Base-by-base conservation (phyloP, 1,284 basidiomycete genomes). In the Malassezia dermatis region DNA sequence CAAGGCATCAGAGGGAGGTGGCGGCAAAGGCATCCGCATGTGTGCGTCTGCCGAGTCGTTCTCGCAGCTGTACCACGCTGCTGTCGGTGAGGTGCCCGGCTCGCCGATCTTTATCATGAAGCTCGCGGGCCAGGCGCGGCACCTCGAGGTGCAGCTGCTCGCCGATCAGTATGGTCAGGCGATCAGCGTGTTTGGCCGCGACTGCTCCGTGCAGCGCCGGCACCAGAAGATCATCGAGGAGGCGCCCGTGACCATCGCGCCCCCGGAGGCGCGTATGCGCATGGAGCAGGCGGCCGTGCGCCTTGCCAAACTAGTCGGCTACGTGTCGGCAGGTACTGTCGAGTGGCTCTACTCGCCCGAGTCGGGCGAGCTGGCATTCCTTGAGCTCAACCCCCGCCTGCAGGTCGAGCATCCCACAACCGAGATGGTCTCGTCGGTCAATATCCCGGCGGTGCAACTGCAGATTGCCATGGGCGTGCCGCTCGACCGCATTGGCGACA, bases 141-240 rank as follows among this genome's bases (percentile, higher is more conserved):
- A 99, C 77, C 80, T 99, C 65, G 94, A 99, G 78, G 94, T 98
- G 24, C 94, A 99, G 77, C 83, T 99, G 42, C 83, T 99, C 41
- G 94, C 94, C 48, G 94, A 99, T 78, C 94, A 98, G 77, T 99
- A 98, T 76, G 94, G 94, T 58, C 95, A 95, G 76, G 94, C 94
- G 32, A 98, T 99, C 72, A 96, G 91, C 51, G 81, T 99, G 53
- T 99, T 98, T 71, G 94, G 94, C 68, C 91, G 94, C 76, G 94
- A 98, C 77, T 99, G 94, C 77, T 98, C 94, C 53, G 94, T 99
- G 46, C 94, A 99, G 78, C 88, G 94, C 69, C 88, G 94, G 63
- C 94, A 99, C 78, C 94, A 99, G 77, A 99, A 99, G 80, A 99
- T 99, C 67, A 99, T 99, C 59, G 94, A 99, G 78, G 94, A 99